phyloP scores from a whole-genome alignment of 139 green algal genomes.

The Edaphochlamys debaryana region DNA sequence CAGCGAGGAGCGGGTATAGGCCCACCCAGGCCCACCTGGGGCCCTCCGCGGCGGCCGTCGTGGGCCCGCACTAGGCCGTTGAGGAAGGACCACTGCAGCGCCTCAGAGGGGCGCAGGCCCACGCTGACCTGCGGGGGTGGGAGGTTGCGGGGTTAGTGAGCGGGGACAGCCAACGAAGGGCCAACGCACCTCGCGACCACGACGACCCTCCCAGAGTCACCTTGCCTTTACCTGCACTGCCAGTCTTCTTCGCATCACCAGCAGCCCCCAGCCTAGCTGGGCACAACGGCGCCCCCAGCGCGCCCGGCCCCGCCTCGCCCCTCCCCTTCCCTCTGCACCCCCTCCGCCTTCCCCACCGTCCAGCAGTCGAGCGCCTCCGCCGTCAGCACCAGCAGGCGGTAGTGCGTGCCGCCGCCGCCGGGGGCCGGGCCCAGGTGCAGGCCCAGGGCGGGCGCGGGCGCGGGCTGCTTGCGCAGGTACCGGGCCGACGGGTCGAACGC shows the following conservation, averaged over 20 bases:
- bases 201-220: too few species aligned
- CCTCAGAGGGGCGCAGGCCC: slow-evolving; percentile 49
- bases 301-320: too few species aligned
- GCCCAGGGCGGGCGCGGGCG: slow-evolving; percentile 3
- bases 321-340: too few species aligned
- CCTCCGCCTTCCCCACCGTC: slow-evolving; percentile 36
- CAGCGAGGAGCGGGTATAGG: too few species aligned
- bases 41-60: background rate
- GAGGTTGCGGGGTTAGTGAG: background rate
- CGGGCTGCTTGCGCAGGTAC: slow-evolving; percentile 35
- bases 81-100: slow-evolving; percentile 57
- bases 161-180: too few species aligned
- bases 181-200: too few species aligned
- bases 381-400: slow-evolving; percentile 47
- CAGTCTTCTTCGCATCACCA: background rate
- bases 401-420: slow-evolving; percentile 7
- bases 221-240: too few species aligned
- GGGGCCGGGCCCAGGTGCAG: slow-evolving; percentile 16
- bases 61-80: slow-evolving; percentile 30
- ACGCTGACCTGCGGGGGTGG: slow-evolving; percentile 41
- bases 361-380: slow-evolving; percentile 48
- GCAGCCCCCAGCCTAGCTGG: too few species aligned
- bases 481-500: slow-evolving; percentile 47
- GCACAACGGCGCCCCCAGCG: too few species aligned
- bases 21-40: too few species aligned